Conservation (phyloP, 2,329 filamentous ascomycete species). For the Sclerotinia nivalis region DNA sequence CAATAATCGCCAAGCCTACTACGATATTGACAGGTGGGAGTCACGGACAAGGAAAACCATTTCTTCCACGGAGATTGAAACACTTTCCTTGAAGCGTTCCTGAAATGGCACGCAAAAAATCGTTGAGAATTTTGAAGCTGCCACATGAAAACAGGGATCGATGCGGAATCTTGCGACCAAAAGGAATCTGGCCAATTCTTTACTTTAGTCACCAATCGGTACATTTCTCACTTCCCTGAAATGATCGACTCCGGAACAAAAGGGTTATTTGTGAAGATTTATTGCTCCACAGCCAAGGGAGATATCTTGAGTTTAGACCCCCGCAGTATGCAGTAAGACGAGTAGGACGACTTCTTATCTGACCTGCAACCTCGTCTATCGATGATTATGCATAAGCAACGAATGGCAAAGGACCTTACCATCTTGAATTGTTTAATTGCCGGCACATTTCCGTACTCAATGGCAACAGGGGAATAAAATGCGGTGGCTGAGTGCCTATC, state of each 20-base stretch:
- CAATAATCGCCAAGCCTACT: neutral
- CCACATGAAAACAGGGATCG: neutral
- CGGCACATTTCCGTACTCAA: neutral
- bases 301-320: neutral
- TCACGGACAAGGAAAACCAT: neutral
- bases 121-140: neutral
- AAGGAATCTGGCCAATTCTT: neutral
- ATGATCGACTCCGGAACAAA: neutral
- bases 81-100: neutral
- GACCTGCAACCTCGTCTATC: neutral
- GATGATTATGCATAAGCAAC: neutral
- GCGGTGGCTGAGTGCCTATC: no score
- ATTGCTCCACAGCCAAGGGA: neutral
- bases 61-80: no score
- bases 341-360: constrained; percentile 1
- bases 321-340: constrained; percentile 4
- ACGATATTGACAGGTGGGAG: neutral
- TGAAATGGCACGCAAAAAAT: neutral
- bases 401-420: neutral
- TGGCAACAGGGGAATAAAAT: neutral
- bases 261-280: neutral
- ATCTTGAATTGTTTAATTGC: neutral
- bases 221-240: neutral
- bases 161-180: neutral
- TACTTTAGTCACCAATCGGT: neutral